Conservation (phyloP, 169 alveolate genomes). For the Perkinsus chesapeaki region DNA sequence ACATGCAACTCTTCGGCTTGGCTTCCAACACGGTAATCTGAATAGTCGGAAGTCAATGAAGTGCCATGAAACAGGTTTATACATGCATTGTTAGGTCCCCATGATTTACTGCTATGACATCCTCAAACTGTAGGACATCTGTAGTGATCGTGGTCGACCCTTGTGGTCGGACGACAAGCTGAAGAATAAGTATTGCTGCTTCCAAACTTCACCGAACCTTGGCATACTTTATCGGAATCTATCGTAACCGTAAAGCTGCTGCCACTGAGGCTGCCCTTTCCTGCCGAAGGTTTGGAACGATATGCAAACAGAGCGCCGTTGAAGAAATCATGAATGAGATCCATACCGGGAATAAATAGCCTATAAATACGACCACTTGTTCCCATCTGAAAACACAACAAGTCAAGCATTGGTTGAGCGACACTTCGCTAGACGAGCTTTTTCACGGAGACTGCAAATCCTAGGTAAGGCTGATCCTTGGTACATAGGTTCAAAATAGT, state of each 20-base stretch:
- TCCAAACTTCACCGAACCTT: not conserved
- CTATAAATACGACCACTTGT: not conserved
- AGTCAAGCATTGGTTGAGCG: no score
- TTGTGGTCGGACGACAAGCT: not conserved
- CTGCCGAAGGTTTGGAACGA: not conserved
- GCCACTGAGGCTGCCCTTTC: not conserved
- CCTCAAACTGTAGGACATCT: not conserved
- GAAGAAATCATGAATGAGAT: not conserved
- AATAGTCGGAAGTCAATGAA: not conserved
- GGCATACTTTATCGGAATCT: not conserved
- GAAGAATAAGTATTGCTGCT: not conserved
- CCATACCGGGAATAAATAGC: not conserved
- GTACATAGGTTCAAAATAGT: no score
- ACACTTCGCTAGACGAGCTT: no score
- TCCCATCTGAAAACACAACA: no score
- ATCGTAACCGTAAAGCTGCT: not conserved
- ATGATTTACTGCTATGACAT: not conserved
- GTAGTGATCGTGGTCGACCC: not conserved
- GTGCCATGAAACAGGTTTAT: not conserved
- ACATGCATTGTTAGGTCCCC: not conserved
- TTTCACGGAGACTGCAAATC: no score
- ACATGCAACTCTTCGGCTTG: not conserved
- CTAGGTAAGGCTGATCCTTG: no score
- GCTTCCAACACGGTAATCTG: not conserved
- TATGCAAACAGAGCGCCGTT: not conserved